Base-by-base conservation (phyloP, 2,329 filamentous ascomycete genomes). In the Arachnomyces sp. region DNA sequence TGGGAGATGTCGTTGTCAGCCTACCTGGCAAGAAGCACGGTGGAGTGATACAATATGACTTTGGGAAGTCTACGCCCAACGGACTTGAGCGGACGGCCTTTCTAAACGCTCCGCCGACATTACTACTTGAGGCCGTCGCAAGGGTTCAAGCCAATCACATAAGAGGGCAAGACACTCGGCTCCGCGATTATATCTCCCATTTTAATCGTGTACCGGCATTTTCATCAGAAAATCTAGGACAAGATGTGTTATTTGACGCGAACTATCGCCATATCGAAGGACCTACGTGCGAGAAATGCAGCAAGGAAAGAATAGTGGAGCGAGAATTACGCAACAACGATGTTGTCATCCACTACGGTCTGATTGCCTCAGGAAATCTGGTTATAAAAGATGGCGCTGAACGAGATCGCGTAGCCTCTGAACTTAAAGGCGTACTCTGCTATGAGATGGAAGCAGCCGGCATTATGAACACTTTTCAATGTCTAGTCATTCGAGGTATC, bases 21-120 rank as follows among this genome's bases (percentile, higher is more conserved):
- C 15, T 39, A 8, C 51, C 53, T 2, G 4, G 34, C 0, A 36
- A 37, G 2, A 18, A 31, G 2, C 6, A 40, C 6, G 40, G 49
- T 3, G 55, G 52, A n/a, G 52, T 60, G 1, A 32, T 60, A 5
- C 44, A 54, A 33, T 60, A 56, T 42, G 51, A 60, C 36, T 45
- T 47, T 28, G 54, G 52, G 2, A 55, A 54, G 38, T 35, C 39
- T 37, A 15, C 25, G 28, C 21, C 17, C 17, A 37, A 28, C 17
- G 34, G 30, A 28, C 34, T 18, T 21, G 34, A 37, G 21, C 34
- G n/a, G n/a, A n/a, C n/a, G n/a, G n/a, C n/a, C n/a, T n/a, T n/a
- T n/a, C n/a, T n/a, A n/a, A n/a, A n/a, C n/a, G n/a, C n/a, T n/a
- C n/a, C n/a, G n/a, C n/a, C n/a, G n/a, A n/a, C n/a, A n/a, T n/a